These are phyloP conservation scores for Rugonectria rugulosa DNA, from an alignment of 2,329 filamentous ascomycete genomes.

Conservation along the genomic window DNA sequence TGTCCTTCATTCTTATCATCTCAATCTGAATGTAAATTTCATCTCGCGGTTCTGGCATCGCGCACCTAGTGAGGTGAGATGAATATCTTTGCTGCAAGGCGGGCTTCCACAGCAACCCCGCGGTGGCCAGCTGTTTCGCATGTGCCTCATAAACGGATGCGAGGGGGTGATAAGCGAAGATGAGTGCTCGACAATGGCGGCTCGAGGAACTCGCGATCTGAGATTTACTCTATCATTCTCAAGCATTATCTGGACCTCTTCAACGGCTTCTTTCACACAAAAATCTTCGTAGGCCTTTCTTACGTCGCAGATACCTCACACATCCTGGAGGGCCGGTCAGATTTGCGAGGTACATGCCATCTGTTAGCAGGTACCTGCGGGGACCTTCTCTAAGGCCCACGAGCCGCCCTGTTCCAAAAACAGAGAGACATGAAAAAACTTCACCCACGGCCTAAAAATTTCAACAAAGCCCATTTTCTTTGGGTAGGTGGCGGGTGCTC, in stretches of 20 bases:
- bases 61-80: background rate
- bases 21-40: slow-evolving; percentile 9
- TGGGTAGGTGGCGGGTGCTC: slow-evolving; percentile 28
- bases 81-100: slow-evolving; percentile 7
- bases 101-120: slow-evolving; percentile 8
- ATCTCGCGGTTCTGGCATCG: background rate
- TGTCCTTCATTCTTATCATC: too few relatives aligned
- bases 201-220: background rate
- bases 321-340: slow-evolving; percentile 14
- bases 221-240: background rate
- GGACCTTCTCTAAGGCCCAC: slow-evolving; percentile 25
- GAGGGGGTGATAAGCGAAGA: background rate
- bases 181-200: background rate
- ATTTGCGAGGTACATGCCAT: slow-evolving; percentile 36
- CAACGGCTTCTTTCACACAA: background rate
- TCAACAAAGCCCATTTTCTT: slow-evolving; percentile 24
- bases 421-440: slow-evolving; percentile 30
- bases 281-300: background rate
- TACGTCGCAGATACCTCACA: slow-evolving; percentile 1
- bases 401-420: slow-evolving; percentile 22
- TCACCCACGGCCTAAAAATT: slow-evolving; percentile 37
- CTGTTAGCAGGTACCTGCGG: slow-evolving; percentile 42
- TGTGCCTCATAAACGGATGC: slow-evolving; percentile 4
- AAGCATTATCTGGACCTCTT: background rate
- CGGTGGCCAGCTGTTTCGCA: slow-evolving; percentile 7